Evolutionary conservation across 2,329 filamentous ascomycete species (phyloP).

Genomic region (Cryphonectria parasitica): DNA sequence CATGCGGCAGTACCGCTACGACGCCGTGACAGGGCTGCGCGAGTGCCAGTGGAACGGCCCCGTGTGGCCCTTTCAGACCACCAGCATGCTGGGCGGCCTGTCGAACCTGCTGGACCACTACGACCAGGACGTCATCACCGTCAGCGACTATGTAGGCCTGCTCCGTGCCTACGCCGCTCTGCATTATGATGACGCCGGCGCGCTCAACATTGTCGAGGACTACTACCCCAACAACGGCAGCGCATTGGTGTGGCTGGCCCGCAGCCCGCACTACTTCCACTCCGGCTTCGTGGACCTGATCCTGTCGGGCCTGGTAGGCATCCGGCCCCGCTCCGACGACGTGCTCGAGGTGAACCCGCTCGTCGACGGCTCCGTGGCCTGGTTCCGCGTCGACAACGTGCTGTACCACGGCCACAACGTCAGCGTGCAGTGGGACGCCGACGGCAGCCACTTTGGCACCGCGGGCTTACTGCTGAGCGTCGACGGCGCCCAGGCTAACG

Average conservation of each 20-base stretch:
- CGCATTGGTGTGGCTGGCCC: constrained; percentile 46
- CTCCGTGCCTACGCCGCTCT: constrained; percentile 44
- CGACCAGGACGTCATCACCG: constrained; percentile 36
- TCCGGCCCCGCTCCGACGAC: constrained; percentile 44
- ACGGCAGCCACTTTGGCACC: constrained; percentile 39
- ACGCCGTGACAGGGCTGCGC: constrained; percentile 35
- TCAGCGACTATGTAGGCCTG: constrained; percentile 41
- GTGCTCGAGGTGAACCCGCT: constrained; percentile 46
- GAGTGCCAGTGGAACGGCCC: constrained; percentile 52
- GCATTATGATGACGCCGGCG: constrained; percentile 43
- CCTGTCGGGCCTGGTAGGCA: constrained; percentile 46
- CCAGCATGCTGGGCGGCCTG: constrained; percentile 44
- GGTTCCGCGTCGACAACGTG: constrained; percentile 46
- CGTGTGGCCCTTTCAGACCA: constrained; percentile 49
- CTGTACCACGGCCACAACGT: constrained; percentile 47
- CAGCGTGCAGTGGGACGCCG: constrained; percentile 46
- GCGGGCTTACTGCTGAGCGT: constrained; percentile 41
- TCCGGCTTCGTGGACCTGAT: constrained; percentile 48
- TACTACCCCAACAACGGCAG: constrained; percentile 47
- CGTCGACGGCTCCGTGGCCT: constrained; percentile 39
- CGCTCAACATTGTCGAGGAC: constrained; percentile 46
- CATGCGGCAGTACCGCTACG: constrained; percentile 48
- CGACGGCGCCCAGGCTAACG: constrained; percentile 39
- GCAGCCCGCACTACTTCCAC: constrained; percentile 50
- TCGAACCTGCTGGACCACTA: constrained; percentile 49